These are phyloP conservation scores for Avena eriantha DNA, from an alignment of 176 grass and related monocot species.

Conservation along the genomic window DNA sequence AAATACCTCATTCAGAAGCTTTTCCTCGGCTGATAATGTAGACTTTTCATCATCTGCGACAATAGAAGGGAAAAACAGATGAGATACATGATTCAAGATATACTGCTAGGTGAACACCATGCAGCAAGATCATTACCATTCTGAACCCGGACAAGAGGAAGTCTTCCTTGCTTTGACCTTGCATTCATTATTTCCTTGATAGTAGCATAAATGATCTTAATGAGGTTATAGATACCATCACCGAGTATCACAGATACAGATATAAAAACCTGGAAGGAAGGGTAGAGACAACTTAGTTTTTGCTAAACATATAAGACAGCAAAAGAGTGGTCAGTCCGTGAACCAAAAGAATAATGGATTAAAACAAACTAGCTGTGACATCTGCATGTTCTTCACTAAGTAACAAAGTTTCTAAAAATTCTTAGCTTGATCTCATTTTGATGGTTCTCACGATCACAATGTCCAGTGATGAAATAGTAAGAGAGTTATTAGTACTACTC, in stretches of 20 bases:
- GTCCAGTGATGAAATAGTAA: not conserved
- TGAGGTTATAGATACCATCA: constrained; percentile 88
- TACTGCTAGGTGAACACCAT: not conserved
- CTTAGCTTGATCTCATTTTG: not conserved
- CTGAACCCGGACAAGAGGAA: constrained; percentile 52
- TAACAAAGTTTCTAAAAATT: not conserved
- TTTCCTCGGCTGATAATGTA: constrained; percentile 61
- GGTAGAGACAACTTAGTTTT: constrained; percentile 9
- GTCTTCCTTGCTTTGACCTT: constrained; percentile 44
- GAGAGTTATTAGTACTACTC: not conserved
- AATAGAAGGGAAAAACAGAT: constrained; percentile 33
- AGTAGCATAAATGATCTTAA: constrained; percentile 77
- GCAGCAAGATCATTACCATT: constrained; percentile 37
- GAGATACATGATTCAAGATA: constrained; percentile 24
- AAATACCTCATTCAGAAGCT: constrained; percentile 55
- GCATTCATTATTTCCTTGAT: constrained; percentile 70
- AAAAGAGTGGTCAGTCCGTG: not conserved
- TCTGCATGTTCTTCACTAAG: not conserved
- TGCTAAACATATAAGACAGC: not conserved
- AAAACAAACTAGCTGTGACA: not conserved
- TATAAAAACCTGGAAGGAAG: constrained; percentile 70
- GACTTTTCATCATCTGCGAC: constrained; percentile 55
- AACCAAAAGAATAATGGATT: not conserved
- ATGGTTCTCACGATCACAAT: not conserved
- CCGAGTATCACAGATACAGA: constrained; percentile 86